Evolutionary conservation across 305 asterid genomes (phyloP), one percentile per base, ranked within the genome.

Genomic region (Petunia hybrid): DNA sequence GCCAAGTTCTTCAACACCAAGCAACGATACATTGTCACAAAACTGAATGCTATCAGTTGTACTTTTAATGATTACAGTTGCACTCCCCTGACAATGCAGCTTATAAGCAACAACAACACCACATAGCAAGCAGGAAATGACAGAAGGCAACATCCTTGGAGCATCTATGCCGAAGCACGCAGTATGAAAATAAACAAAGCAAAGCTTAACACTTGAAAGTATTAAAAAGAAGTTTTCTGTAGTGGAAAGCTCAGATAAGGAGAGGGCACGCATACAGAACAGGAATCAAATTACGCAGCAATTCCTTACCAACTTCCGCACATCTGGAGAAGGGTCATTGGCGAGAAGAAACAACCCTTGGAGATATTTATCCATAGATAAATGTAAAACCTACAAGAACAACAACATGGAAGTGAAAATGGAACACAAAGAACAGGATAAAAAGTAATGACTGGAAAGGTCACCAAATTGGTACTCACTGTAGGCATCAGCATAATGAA

Each of bases 261-360:
- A 51, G 57, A 51, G 9, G 57, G 57, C 3, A 51, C n/a, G n/a
- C 8, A 74, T 57, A 43, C 35, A 39, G 46, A 74, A 13, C 13
- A 53, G 79, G 1, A 36, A 74, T 39, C 22, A 42, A 22, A 22
- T 22, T 22, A 22, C 0, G 31, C 59, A 4, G 57, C 57, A 78
- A 78, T n/a, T 66, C 35, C 94, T 91, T 86, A 95, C 99, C 99
- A 95, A 89, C 91, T 92, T 95, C 87, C 97, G 95, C 83, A 95
- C 96, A 80, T 94, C 97, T 35, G 97, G 85, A 80, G 93, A 81
- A 81, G 97, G 80, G 79, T 95, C 99, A 83, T 94, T 92, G 48
- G 99, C 93, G 78, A 95, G 98, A 85, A 86, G 88, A 90, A 95
- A 95, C 86, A 95, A 89, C 82, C 99, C 98, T 89, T 91, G 97